Evolutionary conservation across 2,329 filamentous ascomycete genomes (phyloP), one percentile per base, ranked within the genome.

Genomic region (Neofusicoccum laricinum): DNA sequence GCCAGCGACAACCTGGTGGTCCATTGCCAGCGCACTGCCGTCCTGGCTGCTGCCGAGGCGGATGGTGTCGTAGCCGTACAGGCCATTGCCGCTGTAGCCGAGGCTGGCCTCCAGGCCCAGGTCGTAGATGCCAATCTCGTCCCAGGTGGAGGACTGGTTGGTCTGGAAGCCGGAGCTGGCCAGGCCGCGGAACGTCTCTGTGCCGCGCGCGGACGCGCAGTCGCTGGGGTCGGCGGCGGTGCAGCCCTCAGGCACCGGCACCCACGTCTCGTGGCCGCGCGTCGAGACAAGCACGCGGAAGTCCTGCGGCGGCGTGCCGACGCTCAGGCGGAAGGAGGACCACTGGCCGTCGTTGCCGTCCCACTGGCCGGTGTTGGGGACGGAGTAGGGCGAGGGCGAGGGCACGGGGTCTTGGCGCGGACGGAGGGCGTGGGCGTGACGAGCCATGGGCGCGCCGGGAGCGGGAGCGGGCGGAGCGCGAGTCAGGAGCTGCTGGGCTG

Each of bases 291-390:
- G 66, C 7, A 77, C 71, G n/a, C 73, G 71, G 34, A 77, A 75
- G 41, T 77, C 73, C 64, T 79, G 77, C 30, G 71, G 72, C 30
- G 77, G 77, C 38, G 71, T 75, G 3, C 78, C 78, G 1, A 79
- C 74, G 50, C 70, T 73, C 41, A 79, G 70, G n/a, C 71, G 69
- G 67, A 80, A 80, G 2, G 76, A 77, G 50, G 75, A 78, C 78
- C 78, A 80, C 49, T 65, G 68, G 1, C 78, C 78, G 69, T 80
- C 77, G 62, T 77, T 73, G 55, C 78, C 78, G 41, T 79, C 76
- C 66, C 77, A 77, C 32, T 71, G 64, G 32, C 50, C 50, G 15
- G 61, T 63, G 14, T 10, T 43, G 4, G 61, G 61, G 21, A 63
- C 61, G 11, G 34, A 19, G 25, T 63, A 63, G 4, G 61, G 49